Evolutionary conservation across 106 monocot species (phyloP), one percentile per base, ranked within the genome.

Genomic region (Dendrobium officinale): DNA sequence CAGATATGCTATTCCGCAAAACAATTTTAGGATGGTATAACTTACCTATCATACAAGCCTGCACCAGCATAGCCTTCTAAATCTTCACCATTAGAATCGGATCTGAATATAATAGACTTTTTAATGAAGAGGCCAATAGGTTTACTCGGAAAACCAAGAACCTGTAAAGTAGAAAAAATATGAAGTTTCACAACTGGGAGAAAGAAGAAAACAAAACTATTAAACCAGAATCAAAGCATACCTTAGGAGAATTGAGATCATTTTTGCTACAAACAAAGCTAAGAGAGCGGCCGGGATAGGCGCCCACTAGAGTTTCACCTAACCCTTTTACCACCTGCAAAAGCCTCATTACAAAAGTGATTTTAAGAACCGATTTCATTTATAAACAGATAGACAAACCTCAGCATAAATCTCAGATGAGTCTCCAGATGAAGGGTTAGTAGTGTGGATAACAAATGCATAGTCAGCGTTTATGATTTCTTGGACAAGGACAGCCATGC

Each of bases 401-500:
- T 99, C 98, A 48, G 91, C 88, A 83, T 99, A 95, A 44, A 99
- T 93, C 85, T 99, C 95, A 49, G 95, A 93, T n/a, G 91, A 80
- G 79, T 95, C 92, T 77, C 91, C 89, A 75, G 98, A 81, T 58
- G 91, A 99, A 70, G 98, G 95, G 73, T 95, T 99, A 9, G 91
- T 95, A 54, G 95, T 99, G 77, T 99, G 95, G 84, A 99, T 95
- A 47, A 99, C 98, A 81, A 93, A 99, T 70, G 95, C 95, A 85
- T 99, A 99, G 77, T 99, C 99, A 13, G 95, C 91, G 81, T 82
- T 93, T 20, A 95, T 87, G 67, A 99, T 91, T 89, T 99, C 92
- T 88, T 95, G 98, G 73, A 99, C 89, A 72, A 99, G 88, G n/a
- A 99, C 98, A 81, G 98, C 93, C 98, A 99, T 99, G 76, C 89